Conservation (phyloP, 1,284 basidiomycete genomes). For the Pholiota adiposa region DNA sequence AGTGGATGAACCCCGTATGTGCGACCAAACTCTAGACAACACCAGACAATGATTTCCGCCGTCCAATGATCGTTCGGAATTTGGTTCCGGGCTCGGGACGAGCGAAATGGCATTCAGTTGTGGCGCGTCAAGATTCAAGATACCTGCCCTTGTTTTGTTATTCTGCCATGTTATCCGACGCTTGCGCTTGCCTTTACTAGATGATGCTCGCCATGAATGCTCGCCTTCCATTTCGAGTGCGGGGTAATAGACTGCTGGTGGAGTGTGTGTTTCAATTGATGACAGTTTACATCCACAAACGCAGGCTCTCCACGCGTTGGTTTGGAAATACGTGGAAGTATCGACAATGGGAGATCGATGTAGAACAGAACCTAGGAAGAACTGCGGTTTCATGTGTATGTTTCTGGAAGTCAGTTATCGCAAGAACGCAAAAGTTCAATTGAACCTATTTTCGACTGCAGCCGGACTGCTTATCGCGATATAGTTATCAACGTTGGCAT, state of each 20-base stretch:
- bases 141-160: no score
- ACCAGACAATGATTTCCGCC: background rate
- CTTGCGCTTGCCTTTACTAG: background rate
- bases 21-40: background rate
- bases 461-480: background rate
- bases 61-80: no score
- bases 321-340: background rate
- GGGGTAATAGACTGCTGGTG: conserved; percentile 6
- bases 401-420: background rate
- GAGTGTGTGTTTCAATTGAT: background rate
- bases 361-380: no score
- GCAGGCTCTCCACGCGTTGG: background rate
- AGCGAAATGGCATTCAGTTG: no score
- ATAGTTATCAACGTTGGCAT: background rate
- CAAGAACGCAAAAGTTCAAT: no score
- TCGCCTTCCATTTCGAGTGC: conserved; percentile 3
- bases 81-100: no score
- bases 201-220: background rate
- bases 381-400: background rate
- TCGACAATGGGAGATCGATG: no score
- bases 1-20: no score
- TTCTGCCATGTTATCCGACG: no score
- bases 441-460: background rate
- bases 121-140: no score
- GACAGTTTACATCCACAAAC: background rate